Conservation (phyloP, 2,329 filamentous ascomycete species). For the Pseudohalonectria lignicola region DNA sequence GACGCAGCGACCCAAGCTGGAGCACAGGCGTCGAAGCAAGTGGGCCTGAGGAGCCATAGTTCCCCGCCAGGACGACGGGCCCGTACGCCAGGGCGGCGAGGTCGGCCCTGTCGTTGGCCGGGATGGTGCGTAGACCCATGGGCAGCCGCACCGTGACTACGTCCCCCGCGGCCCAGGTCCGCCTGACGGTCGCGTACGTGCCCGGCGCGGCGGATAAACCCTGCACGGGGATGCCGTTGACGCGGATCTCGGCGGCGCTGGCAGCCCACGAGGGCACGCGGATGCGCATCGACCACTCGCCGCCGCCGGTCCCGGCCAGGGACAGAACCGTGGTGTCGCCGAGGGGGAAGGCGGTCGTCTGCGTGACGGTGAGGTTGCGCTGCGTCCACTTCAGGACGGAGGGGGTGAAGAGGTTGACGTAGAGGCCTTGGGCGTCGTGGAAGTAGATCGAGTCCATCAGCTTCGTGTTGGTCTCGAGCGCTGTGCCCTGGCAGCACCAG, state of each 20-base stretch:
- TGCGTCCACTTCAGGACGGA: conserved; percentile 32
- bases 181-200: conserved; percentile 26
- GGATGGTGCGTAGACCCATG: conserved; percentile 28
- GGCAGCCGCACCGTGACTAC: conserved; percentile 29
- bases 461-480: conserved; percentile 41
- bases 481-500: conserved; percentile 43
- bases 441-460: conserved; percentile 41
- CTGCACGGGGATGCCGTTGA: conserved; percentile 25
- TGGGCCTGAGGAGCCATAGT: conserved; percentile 25
- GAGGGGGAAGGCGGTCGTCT: conserved; percentile 30
- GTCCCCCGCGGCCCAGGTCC: conserved; percentile 31
- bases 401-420: conserved; percentile 37
- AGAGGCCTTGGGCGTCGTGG: conserved; percentile 25
- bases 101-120: conserved; percentile 32
- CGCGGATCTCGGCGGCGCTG: conserved; percentile 20
- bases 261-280: conserved; percentile 35
- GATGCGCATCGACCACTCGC: conserved; percentile 23
- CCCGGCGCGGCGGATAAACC: conserved; percentile 19
- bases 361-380: conserved; percentile 25
- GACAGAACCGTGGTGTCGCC: conserved; percentile 26
- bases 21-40: conserved; percentile 15
- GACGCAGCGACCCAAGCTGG: conserved; percentile 16
- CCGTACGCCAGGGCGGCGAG: conserved; percentile 35
- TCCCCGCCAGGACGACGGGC: conserved; percentile 29
- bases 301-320: conserved; percentile 20